phyloP scores from a whole-genome alignment of 1,284 basidiomycete species.

The Melampsora abietis-canadensis region DNA sequence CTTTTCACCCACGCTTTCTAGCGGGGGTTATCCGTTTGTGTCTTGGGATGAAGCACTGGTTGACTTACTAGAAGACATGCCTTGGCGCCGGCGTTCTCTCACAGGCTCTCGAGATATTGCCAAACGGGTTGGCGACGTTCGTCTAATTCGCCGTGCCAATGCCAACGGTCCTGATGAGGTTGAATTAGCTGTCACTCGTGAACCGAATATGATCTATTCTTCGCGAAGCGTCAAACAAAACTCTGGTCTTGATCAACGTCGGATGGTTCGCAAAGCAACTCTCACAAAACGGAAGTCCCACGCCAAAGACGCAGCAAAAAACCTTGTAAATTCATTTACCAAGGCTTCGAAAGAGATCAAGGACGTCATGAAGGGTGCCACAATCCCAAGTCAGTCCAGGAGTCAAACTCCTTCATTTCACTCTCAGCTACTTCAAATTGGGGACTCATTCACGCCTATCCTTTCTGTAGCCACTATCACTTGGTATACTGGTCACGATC shows the following conservation, averaged over 20 bases:
- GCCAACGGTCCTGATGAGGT: conserved; percentile 5
- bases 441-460: background rate
- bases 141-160: background rate
- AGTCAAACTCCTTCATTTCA: background rate
- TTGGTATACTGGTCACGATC: conserved; percentile 48
- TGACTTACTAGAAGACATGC: background rate
- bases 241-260: conserved; percentile 2
- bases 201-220: conserved; percentile 1
- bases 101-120: conserved; percentile 1
- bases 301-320: background rate
- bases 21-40: background rate
- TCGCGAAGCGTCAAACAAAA: background rate
- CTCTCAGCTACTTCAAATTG: background rate
- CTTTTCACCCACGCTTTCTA: background rate
- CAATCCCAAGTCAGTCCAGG: conserved; percentile 20
- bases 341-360: conserved; percentile 4
- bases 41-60: conserved; percentile 1
- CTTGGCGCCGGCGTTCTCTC: background rate
- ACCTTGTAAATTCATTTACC: conserved; percentile 1
- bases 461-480: conserved; percentile 44
- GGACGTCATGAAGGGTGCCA: conserved; percentile 41
- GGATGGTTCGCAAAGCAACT: conserved; percentile 6
- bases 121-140: background rate
- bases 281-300: background rate
- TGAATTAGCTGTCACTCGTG: conserved; percentile 2